Evolutionary conservation across 2,329 filamentous ascomycete genomes (phyloP).

Genomic region (Fusarium sp.): DNA sequence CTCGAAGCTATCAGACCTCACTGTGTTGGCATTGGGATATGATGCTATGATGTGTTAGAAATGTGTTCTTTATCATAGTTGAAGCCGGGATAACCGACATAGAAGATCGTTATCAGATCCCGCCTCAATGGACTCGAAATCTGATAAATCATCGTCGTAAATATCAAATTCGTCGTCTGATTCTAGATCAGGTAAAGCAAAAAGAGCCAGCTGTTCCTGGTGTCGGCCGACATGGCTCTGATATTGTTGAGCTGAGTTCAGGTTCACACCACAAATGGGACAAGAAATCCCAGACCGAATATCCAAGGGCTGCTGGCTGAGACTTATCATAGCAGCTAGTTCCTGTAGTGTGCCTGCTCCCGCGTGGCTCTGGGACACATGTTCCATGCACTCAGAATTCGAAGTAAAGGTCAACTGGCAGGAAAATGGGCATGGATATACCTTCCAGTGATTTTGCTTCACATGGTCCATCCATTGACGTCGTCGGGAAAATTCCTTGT

Average conservation of each 20-base stretch:
- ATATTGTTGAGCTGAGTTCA: neutral
- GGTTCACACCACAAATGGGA: neutral
- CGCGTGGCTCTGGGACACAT: neutral
- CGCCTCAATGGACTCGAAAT: too few species aligned
- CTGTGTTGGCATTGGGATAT: too few species aligned
- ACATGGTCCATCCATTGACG: neutral
- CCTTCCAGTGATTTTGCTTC: neutral
- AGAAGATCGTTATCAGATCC: too few species aligned
- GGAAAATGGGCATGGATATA: neutral
- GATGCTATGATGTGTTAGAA: too few species aligned
- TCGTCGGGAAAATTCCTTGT: neutral
- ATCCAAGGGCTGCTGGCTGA: neutral
- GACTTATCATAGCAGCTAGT: fast-evolving
- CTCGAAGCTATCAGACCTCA: too few species aligned
- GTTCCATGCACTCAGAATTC: fast-evolving
- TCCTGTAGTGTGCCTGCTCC: fast-evolving
- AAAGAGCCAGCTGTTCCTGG: slow-evolving; percentile 12
- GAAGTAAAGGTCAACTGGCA: neutral
- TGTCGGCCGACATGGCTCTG: neutral
- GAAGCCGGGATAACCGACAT: too few species aligned
- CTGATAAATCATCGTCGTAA: too few species aligned
- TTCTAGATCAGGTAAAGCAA: neutral
- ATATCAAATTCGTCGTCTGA: too few species aligned
- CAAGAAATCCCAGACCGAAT: neutral
- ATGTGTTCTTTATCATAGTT: too few species aligned